Evolutionary conservation across 345 rosid genomes (phyloP).

Genomic region (Balakata baccata): DNA sequence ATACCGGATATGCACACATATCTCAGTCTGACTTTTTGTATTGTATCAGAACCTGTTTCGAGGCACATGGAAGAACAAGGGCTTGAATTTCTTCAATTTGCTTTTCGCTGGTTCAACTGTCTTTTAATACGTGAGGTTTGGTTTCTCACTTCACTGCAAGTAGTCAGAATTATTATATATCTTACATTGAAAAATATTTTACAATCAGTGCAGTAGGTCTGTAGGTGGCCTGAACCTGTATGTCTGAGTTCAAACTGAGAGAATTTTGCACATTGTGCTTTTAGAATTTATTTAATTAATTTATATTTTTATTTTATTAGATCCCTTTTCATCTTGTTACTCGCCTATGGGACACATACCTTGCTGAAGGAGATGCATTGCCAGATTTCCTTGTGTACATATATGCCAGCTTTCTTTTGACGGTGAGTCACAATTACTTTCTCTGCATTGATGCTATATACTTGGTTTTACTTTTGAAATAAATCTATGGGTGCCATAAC

Average conservation of each 20-base stretch:
- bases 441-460: background rate
- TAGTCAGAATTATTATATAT: background rate
- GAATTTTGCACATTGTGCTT: background rate
- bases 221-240: background rate
- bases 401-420: constrained; percentile 88
- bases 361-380: constrained; percentile 95
- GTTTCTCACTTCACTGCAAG: constrained; percentile 6
- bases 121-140: constrained; percentile 91
- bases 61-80: constrained; percentile 96
- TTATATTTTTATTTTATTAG: constrained; percentile 36
- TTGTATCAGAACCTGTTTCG: constrained; percentile 80
- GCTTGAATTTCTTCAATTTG: constrained; percentile 95
- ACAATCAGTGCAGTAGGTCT: constrained; percentile 8
- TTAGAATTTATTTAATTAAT: constrained; percentile 7
- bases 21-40: constrained; percentile 10
- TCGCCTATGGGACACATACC: constrained; percentile 98
- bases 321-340: constrained; percentile 82
- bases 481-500: background rate
- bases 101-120: constrained; percentile 99
- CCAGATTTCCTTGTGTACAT: constrained; percentile 97
- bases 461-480: background rate
- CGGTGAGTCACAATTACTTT: constrained; percentile 48
- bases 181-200: background rate
- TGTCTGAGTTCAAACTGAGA: background rate
- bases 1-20: background rate